Conservation (phyloP, 345 rosid genomes). For the Melastoma malabathricum region DNA sequence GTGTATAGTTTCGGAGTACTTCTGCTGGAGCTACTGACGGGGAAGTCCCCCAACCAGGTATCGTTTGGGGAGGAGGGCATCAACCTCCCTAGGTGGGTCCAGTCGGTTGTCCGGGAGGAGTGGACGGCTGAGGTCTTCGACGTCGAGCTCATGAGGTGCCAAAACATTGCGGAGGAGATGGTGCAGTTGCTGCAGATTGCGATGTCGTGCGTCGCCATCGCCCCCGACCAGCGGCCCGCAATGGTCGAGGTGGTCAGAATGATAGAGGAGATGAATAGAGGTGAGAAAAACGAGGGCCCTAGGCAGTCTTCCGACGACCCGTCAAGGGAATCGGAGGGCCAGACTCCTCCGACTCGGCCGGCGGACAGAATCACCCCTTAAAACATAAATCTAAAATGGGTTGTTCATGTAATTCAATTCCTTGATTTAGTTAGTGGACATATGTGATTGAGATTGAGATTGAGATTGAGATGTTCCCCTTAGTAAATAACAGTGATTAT, state of each 20-base stretch:
- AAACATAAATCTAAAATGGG: too few species aligned
- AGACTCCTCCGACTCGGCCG: conserved; percentile 57
- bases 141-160: conserved; percentile 64
- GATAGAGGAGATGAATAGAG: conserved; percentile 77
- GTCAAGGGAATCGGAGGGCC: conserved; percentile 66
- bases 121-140: conserved; percentile 98
- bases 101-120: conserved; percentile 86
- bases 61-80: conserved; percentile 86
- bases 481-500: too few species aligned
- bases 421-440: too few species aligned
- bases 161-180: conserved; percentile 88
- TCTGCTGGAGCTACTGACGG: conserved; percentile 65
- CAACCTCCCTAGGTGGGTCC: conserved; percentile 86
- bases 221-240: conserved; percentile 80
- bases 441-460: too few species aligned
- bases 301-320: conserved; percentile 86
- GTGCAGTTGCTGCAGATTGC: conserved; percentile 89
- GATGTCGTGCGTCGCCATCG: conserved; percentile 69
- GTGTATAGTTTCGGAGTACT: conserved; percentile 87
- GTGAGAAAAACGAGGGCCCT: conserved; percentile 64
- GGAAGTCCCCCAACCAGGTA: conserved; percentile 83
- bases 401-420: too few species aligned
- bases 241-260: conserved; percentile 74
- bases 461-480: too few species aligned
- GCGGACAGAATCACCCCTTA: too few species aligned